These are phyloP conservation scores for Prunus kanzakura DNA, from an alignment of 306 rosid genomes.

Conservation along the genomic window DNA sequence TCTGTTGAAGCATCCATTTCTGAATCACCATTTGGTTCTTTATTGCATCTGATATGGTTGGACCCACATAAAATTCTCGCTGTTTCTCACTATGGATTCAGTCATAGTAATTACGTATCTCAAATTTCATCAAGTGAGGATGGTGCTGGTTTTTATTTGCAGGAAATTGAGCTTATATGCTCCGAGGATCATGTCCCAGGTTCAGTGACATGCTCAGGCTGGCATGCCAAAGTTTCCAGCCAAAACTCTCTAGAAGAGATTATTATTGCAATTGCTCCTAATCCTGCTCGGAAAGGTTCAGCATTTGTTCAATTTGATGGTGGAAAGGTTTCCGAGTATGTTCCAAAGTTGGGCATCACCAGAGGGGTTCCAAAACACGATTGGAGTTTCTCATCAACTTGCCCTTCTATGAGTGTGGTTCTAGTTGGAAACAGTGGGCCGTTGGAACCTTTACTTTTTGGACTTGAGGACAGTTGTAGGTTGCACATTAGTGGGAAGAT, in stretches of 20 bases:
- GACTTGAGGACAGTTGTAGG: slow-evolving; percentile 82
- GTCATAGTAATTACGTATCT: slow-evolving; percentile 45
- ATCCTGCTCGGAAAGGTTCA: slow-evolving; percentile 52
- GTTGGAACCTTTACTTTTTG: slow-evolving; percentile 59
- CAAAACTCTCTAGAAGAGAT: slow-evolving; percentile 51
- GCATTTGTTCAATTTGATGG: slow-evolving; percentile 74
- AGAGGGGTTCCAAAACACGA: slow-evolving; percentile 49
- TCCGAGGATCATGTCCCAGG: slow-evolving; percentile 70
- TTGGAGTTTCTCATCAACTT: slow-evolving; percentile 59
- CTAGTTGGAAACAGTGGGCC: slow-evolving; percentile 43
- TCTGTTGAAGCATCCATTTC: slow-evolving; percentile 50
- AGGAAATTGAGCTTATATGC: slow-evolving; percentile 73
- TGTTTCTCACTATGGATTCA: slow-evolving; percentile 68
- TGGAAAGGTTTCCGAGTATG: slow-evolving; percentile 62
- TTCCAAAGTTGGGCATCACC: slow-evolving; percentile 43
- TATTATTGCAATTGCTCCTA: slow-evolving; percentile 53
- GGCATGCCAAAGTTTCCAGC: slow-evolving; percentile 64
- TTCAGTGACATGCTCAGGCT: slow-evolving; percentile 72
- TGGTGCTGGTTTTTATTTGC: slow-evolving; percentile 56
- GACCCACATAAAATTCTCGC: slow-evolving; percentile 66
- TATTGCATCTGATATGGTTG: slow-evolving; percentile 78
- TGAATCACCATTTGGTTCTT: slow-evolving; percentile 53
- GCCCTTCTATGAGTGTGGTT: slow-evolving; percentile 80
- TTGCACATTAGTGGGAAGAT: slow-evolving; percentile 61
- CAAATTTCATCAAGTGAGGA: slow-evolving; percentile 33